Evolutionary conservation across 2,329 filamentous ascomycete genomes (phyloP).

Genomic region (Microdochium bolleyi): DNA sequence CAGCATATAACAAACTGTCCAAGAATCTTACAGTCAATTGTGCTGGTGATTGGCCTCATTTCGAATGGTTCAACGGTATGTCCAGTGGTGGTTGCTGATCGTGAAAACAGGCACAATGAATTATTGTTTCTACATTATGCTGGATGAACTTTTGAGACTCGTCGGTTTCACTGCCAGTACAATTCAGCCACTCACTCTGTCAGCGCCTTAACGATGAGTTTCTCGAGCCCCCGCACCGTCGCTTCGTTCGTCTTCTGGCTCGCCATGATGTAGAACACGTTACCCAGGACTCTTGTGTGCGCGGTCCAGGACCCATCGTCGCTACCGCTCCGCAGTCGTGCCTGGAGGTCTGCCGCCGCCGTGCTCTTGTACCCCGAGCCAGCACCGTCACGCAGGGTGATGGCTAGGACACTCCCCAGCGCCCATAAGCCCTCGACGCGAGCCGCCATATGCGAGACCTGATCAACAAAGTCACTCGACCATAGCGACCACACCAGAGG

Average conservation of each 20-base stretch:
- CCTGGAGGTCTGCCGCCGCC: slow-evolving; percentile 34
- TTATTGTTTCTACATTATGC: too few species aligned
- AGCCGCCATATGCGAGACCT: slow-evolving; percentile 43
- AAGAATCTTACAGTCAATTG: too few species aligned
- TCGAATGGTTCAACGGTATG: too few species aligned
- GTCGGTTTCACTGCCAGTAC: too few species aligned
- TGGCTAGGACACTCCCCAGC: slow-evolving; percentile 66
- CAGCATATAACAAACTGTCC: too few species aligned
- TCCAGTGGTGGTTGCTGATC: too few species aligned
- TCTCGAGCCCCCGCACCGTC: background rate
- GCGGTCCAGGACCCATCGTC: slow-evolving; percentile 34
- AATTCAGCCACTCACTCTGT: too few species aligned
- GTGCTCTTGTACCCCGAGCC: slow-evolving; percentile 35
- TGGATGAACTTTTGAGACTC: too few species aligned
- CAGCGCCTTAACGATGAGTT: background rate
- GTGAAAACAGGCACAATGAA: too few species aligned
- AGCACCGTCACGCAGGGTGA: slow-evolving; percentile 34
- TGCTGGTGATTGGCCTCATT: too few species aligned
- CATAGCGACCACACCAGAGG: slow-evolving; percentile 59
- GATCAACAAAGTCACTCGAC: slow-evolving; percentile 50
- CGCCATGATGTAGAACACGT: slow-evolving; percentile 52
- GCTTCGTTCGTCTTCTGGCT: slow-evolving; percentile 30
- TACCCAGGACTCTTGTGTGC: slow-evolving; percentile 46
- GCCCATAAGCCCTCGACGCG: slow-evolving; percentile 61
- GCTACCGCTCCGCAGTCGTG: slow-evolving; percentile 15